phyloP scores from a whole-genome alignment of 208 protist species.

The Kentomonas sorsogonicus region DNA sequence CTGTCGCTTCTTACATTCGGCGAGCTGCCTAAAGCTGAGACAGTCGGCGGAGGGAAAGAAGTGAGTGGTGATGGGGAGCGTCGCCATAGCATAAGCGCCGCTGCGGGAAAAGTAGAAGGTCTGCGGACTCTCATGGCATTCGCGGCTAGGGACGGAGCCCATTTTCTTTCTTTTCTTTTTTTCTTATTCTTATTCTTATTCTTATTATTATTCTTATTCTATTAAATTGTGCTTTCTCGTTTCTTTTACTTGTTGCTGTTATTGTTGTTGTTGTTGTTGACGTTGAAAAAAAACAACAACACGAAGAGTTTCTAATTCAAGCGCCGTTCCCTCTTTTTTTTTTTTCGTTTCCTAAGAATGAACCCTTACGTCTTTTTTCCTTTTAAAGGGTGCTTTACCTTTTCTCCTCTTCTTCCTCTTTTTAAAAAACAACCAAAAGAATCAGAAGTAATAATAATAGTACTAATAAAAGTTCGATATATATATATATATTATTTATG shows the following conservation, averaged over 20 bases:
- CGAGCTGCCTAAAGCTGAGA: conserved; percentile 53
- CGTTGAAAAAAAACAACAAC: conserved; percentile 4
- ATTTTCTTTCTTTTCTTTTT: conserved; percentile 14
- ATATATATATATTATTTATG: no score
- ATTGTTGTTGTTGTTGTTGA: not conserved
- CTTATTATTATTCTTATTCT: no score
- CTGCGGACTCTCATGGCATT: conserved; percentile 38
- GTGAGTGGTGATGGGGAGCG: conserved; percentile 44
- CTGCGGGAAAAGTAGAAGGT: conserved; percentile 38
- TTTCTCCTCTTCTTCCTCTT: no score
- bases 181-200: not conserved
- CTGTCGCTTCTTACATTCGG: conserved; percentile 33
- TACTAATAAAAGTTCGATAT: no score
- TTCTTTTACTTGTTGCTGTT: not conserved
- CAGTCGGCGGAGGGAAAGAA: conserved; percentile 51
- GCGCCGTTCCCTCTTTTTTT: conserved; percentile 9
- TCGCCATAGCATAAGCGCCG: conserved; percentile 28
- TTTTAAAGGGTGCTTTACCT: no score
- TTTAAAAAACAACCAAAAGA: no score
- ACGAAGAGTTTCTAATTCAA: conserved; percentile 7
- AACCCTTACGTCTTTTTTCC: no score
- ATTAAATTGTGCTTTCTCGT: no score
- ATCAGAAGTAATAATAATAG: no score
- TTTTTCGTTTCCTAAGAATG: conserved; percentile 3
- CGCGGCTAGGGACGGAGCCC: conserved; percentile 50